Evolutionary conservation across 108 stramenopile genomes (phyloP), one percentile per base, ranked within the genome.

Genomic region (Cyclotella cryptica): DNA sequence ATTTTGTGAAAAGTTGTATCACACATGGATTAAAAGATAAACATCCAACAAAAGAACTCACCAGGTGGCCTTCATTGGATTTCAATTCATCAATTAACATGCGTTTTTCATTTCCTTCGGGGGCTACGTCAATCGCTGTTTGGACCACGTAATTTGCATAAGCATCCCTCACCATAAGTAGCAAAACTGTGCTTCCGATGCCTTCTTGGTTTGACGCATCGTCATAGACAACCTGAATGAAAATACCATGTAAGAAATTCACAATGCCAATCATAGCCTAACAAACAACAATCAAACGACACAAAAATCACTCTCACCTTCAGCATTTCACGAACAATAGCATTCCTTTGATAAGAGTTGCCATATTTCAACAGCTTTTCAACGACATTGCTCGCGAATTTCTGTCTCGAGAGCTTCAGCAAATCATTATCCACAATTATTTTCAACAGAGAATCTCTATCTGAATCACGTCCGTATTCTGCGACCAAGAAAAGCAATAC

Each of bases 341-440:
- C 61, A 71, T 82, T 89, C 29, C 98, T 82, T 57, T 98, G 96
- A 59, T 86, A 69, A 24, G 78, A 72, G 52, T 85, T 95, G 19
- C 97, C 97, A 75, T 93, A 98, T 86, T 98, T 96, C 24, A 99
- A 86, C 59, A 97, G 84, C 67, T 97, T 97, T 73, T 99, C 98
- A 8, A 99, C 96, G 52, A 99, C 98, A 67, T 99, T 99, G 52
- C 94, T 96, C 19, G 98, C 97, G 83, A 98, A 98, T 78, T 99
- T 99, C 84, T 99, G 98, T 39, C 92, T 88, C n/a, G 96, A 94
- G 22, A 97, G 87, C 51, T 89, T 86, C 73, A 98, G 69, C 43
- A 98, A 69, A 27, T 95, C 93, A 61, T 87, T 89, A 15, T 84
- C 83, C 19, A 98, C 86, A 47, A 96, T 89, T 40, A 92, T 86